phyloP scores from a whole-genome alignment of 306 rosid species.

The Vigna angularis region DNA sequence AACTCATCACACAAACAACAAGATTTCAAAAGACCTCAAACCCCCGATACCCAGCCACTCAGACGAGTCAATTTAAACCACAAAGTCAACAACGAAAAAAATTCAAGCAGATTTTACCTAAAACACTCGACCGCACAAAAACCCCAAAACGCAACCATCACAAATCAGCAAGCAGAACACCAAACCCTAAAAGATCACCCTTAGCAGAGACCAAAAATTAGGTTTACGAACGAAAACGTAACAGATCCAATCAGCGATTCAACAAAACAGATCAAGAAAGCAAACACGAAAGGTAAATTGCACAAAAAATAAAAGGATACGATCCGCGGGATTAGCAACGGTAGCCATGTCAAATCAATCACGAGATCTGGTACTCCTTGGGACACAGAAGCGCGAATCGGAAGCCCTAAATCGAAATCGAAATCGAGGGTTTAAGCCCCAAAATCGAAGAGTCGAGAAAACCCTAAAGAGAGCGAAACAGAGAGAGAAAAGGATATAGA shows the following conservation, averaged over 20 bases:
- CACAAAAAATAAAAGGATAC: slow-evolving; percentile 68
- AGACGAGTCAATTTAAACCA: background rate
- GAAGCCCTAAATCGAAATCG: slow-evolving; percentile 47
- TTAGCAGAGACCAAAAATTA: background rate
- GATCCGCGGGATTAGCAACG: slow-evolving; percentile 87
- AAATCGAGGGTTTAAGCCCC: slow-evolving; percentile 50
- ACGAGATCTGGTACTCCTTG: slow-evolving; percentile 55
- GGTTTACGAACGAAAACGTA: background rate
- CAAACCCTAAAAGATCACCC: slow-evolving; percentile 27
- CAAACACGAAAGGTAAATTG: background rate
- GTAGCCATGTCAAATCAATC: slow-evolving; percentile 69
- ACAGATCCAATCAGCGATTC: slow-evolving; percentile 42
- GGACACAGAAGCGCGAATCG: background rate
- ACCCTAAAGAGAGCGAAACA: slow-evolving; percentile 51
- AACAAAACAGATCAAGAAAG: slow-evolving; percentile 40
- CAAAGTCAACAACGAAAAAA: slow-evolving; percentile 29
- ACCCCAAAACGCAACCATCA: background rate
- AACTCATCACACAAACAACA: background rate
- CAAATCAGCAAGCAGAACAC: background rate
- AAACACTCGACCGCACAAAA: background rate
- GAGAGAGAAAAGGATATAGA: background rate
- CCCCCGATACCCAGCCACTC: background rate
- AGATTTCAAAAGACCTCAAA: background rate
- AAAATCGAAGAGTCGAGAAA: slow-evolving; percentile 48
- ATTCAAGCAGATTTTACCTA: background rate